Evolutionary conservation across 2,329 filamentous ascomycete genomes (phyloP).

Genomic region (Aspergillus sp.): DNA sequence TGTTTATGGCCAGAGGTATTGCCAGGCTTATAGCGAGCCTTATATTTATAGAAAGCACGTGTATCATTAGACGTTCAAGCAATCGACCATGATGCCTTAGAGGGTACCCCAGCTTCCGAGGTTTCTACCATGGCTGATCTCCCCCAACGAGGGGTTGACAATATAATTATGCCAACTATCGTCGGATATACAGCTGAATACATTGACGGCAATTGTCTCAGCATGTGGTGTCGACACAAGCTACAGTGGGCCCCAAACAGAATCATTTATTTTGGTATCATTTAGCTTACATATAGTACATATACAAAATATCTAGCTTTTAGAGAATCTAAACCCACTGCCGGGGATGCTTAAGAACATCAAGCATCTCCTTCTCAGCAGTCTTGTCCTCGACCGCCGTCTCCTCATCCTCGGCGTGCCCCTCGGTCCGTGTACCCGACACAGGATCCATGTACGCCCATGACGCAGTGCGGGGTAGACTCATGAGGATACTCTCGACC

Average conservation of each 20-base stretch:
- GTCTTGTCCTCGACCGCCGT: conserved; percentile 38
- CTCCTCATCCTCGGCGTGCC: conserved; percentile 54
- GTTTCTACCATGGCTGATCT: not conserved
- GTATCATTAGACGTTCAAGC: not conserved
- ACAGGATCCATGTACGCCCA: conserved; percentile 91
- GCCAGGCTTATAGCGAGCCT: not conserved
- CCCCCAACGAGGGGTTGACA: too few relatives aligned
- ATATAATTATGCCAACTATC: too few relatives aligned
- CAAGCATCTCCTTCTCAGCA: conserved; percentile 76
- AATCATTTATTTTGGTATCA: not conserved
- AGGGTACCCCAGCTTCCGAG: not conserved
- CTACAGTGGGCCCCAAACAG: not conserved
- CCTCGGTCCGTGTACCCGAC: conserved; percentile 49
- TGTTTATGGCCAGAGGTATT: not conserved
- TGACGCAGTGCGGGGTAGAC: conserved; percentile 84
- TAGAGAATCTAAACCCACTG: conserved; percentile 59
- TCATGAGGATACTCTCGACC: conserved; percentile 98
- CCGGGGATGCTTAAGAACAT: conserved; percentile 66
- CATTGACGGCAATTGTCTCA: not conserved
- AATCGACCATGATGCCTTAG: not conserved
- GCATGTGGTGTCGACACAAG: not conserved
- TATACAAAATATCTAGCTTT: not conserved
- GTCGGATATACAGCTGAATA: too few relatives aligned
- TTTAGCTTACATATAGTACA: conserved; percentile 11
- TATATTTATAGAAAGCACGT: not conserved